These are phyloP conservation scores for Inga oerstediana DNA, from an alignment of 306 rosid species.

Conservation along the genomic window DNA sequence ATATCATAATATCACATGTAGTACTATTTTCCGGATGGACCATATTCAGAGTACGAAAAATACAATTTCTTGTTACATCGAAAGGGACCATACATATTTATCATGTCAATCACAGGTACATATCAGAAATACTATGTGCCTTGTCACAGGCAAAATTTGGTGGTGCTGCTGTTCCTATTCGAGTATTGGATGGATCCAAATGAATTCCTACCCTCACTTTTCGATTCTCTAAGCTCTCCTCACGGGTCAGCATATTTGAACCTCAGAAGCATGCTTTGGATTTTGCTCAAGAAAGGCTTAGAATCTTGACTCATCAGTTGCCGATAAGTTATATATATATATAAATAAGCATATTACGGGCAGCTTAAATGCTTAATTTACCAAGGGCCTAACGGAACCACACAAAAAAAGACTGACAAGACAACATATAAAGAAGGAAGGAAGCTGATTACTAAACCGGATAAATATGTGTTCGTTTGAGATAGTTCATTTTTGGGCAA, in stretches of 20 bases:
- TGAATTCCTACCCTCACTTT: not conserved
- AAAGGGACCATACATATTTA: not conserved
- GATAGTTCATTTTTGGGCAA: too few species aligned
- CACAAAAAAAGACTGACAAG: not conserved
- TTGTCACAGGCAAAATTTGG: constrained; percentile 39
- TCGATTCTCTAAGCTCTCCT: not conserved
- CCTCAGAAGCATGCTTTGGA: not conserved
- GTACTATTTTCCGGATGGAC: not conserved
- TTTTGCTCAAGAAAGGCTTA: not conserved
- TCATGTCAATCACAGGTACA: not conserved
- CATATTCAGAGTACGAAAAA: not conserved
- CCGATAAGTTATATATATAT: too few species aligned
- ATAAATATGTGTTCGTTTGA: too few species aligned
- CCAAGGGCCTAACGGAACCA: not conserved
- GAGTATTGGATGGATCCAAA: not conserved
- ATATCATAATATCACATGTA: too few species aligned
- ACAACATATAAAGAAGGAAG: not conserved
- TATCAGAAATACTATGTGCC: not conserved
- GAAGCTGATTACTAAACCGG: not conserved
- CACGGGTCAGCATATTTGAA: not conserved
- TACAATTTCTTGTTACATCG: not conserved
- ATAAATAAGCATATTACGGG: too few species aligned
- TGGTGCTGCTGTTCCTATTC: not conserved
- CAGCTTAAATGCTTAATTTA: not conserved
- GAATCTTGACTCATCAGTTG: not conserved